phyloP scores from a whole-genome alignment of 441 rosid genomes.

The Eutrema salsugineum region DNA sequence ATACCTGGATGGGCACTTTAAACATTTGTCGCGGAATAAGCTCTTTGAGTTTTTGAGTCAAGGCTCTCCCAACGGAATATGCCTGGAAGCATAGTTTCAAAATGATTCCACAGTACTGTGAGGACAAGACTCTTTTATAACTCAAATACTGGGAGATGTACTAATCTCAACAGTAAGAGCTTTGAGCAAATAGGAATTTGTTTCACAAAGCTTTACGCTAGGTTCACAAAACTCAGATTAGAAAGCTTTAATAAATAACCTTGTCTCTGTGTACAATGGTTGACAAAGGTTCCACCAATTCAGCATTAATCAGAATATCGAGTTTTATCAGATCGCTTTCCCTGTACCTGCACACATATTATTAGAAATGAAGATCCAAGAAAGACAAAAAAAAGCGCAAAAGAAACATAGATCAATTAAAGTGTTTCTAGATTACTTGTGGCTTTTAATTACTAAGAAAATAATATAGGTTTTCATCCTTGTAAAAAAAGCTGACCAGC shows the following conservation, averaged over 20 bases:
- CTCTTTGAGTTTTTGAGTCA: slow-evolving; percentile 93
- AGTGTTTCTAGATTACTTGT: not conserved
- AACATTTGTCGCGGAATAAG: slow-evolving; percentile 98
- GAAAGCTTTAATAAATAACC: slow-evolving; percentile 35
- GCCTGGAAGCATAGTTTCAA: slow-evolving; percentile 54
- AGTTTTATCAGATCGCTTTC: slow-evolving; percentile 85
- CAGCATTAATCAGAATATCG: slow-evolving; percentile 86
- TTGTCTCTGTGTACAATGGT: slow-evolving; percentile 93
- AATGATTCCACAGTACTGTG: slow-evolving; percentile 12
- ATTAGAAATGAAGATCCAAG: slow-evolving; percentile 7
- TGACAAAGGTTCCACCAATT: slow-evolving; percentile 83
- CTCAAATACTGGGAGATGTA: not conserved
- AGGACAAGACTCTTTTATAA: not conserved
- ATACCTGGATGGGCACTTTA: slow-evolving; percentile 95
- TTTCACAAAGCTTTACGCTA: not conserved
- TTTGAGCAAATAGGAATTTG: not conserved
- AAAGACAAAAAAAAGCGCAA: not conserved
- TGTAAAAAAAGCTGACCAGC: not conserved
- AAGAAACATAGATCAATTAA: not conserved
- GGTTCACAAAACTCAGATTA: not conserved
- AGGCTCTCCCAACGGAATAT: slow-evolving; percentile 89
- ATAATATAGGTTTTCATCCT: not conserved
- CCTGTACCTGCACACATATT: slow-evolving; percentile 55
- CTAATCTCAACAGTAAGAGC: not conserved
- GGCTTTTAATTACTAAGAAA: not conserved